A percentile compares a stretch with the other conserved stretches of the same genome.
Conservation (phyloP, 2,329 filamentous ascomycete species). For the Cordyceps pruinosa region DNA sequence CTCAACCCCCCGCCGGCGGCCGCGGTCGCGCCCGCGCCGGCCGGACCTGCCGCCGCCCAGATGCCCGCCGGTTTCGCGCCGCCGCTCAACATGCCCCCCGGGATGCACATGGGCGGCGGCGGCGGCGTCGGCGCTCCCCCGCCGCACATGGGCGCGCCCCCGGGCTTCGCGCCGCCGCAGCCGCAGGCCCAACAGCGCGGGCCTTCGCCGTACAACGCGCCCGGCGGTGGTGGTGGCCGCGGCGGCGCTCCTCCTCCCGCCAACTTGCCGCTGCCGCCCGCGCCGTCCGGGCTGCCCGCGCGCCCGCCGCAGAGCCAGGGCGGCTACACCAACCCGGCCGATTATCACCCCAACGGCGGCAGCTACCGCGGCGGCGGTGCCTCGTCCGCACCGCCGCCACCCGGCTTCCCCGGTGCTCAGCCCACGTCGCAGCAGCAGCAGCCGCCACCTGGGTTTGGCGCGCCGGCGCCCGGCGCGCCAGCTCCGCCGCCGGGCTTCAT, state of each 20-base stretch:
- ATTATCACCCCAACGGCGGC: constrained; percentile 37
- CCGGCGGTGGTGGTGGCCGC: constrained; percentile 19
- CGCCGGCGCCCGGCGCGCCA: constrained; percentile 25
- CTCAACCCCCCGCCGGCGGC: constrained; percentile 28
- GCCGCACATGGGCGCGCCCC: constrained; percentile 8
- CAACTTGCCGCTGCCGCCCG: constrained; percentile 36
- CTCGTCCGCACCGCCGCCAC: constrained; percentile 29
- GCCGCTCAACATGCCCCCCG: constrained; percentile 16
- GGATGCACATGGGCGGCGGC: constrained; percentile 19
- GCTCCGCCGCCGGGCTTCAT: constrained; percentile 35
- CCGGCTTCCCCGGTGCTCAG: constrained; percentile 27
- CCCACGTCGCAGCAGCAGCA: constrained; percentile 20
- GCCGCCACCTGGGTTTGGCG: constrained; percentile 35
- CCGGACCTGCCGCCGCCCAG: too few species aligned
- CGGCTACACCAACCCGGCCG: constrained; percentile 40
- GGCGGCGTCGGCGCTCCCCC: constrained; percentile 16
- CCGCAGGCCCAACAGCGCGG: constrained; percentile 24
- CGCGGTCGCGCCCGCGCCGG: constrained; percentile 15
- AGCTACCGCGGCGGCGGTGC: constrained; percentile 34
- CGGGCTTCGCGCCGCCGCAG: constrained; percentile 33
- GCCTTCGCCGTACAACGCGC: constrained; percentile 30
- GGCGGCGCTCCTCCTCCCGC: constrained; percentile 17
- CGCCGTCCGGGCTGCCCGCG: constrained; percentile 44
- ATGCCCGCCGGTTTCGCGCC: constrained; percentile 30
- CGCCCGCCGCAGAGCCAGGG: constrained; percentile 41